Conservation (phyloP, 2,329 filamentous ascomycete species). For the Diaporthe australafricana region DNA sequence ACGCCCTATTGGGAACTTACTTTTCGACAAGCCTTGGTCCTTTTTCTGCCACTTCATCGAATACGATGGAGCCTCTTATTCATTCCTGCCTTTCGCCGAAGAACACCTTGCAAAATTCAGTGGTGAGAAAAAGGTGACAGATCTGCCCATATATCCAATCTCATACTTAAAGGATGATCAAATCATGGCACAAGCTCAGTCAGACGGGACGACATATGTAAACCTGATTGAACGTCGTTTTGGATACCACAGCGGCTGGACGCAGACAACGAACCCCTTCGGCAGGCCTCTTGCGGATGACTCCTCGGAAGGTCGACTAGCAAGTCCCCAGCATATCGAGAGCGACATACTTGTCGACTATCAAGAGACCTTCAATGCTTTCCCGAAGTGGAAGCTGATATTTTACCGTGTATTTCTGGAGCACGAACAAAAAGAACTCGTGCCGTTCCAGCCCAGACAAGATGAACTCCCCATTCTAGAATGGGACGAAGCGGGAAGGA, state of each 20-base stretch:
- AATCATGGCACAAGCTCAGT: background rate
- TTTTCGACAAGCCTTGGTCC: background rate
- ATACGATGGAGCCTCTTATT: background rate
- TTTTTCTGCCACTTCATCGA: background rate
- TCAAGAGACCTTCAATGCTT: background rate
- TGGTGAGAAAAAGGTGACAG: background rate
- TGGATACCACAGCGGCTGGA: slow-evolving; percentile 25
- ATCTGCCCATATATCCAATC: background rate
- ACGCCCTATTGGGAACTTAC: background rate
- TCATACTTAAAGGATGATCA: background rate
- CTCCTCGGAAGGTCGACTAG: background rate
- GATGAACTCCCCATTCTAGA: background rate
- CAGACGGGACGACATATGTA: background rate
- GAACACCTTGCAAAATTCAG: rapidly evolving
- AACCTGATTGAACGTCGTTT: background rate
- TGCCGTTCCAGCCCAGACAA: too few relatives aligned
- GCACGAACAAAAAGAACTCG: too few relatives aligned
- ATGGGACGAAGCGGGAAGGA: background rate
- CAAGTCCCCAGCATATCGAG: background rate
- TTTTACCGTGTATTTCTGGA: too few relatives aligned
- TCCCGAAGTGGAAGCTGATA: background rate
- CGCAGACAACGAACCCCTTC: background rate
- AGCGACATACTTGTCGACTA: slow-evolving; percentile 17
- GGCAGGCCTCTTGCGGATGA: background rate
- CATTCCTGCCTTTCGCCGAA: background rate